Conservation (phyloP, 768 basidiomycete species). For the Tylopilus sp. region DNA sequence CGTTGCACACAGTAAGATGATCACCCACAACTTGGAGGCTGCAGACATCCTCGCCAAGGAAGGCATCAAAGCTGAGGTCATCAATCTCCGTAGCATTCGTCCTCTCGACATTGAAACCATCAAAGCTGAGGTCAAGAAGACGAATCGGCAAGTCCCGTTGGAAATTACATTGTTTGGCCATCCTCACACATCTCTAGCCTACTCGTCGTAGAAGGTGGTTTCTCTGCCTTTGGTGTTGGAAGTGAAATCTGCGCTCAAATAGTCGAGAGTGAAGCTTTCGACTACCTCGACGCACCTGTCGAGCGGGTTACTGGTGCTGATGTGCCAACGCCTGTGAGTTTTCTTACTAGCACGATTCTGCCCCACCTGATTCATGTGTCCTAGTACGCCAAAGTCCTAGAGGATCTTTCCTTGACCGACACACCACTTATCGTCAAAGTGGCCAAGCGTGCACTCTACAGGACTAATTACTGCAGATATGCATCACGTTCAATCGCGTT, state of each 20-base stretch:
- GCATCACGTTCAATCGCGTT: slow-evolving; percentile 7
- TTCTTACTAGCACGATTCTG: slow-evolving; percentile 4
- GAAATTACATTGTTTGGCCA: neutral
- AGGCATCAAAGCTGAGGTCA: slow-evolving; percentile 95
- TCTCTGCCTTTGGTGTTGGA: slow-evolving; percentile 97
- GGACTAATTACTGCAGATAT: slow-evolving; percentile 60
- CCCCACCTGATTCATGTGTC: slow-evolving; percentile 10
- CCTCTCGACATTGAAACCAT: slow-evolving; percentile 98
- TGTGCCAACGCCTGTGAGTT: slow-evolving; percentile 89
- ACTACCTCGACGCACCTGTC: slow-evolving; percentile 97
- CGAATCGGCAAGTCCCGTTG: slow-evolving; percentile 66
- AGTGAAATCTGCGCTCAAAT: slow-evolving; percentile 98
- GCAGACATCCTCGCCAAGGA: slow-evolving; percentile 93
- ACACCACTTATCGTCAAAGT: slow-evolving; percentile 89
- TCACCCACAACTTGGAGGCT: slow-evolving; percentile 90
- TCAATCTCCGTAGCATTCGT: slow-evolving; percentile 94
- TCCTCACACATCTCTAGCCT: slow-evolving; percentile 46
- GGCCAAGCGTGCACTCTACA: slow-evolving; percentile 88
- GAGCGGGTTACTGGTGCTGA: slow-evolving; percentile 98
- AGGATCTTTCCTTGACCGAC: slow-evolving; percentile 91
- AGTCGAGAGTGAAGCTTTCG: slow-evolving; percentile 95
- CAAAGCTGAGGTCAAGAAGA: slow-evolving; percentile 97
- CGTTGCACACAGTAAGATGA: slow-evolving; percentile 98
- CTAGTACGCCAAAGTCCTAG: slow-evolving; percentile 88
- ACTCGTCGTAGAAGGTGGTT: slow-evolving; percentile 95